Conservation (phyloP, 2,329 filamentous ascomycete species). For the Pseudocercospora musae region DNA sequence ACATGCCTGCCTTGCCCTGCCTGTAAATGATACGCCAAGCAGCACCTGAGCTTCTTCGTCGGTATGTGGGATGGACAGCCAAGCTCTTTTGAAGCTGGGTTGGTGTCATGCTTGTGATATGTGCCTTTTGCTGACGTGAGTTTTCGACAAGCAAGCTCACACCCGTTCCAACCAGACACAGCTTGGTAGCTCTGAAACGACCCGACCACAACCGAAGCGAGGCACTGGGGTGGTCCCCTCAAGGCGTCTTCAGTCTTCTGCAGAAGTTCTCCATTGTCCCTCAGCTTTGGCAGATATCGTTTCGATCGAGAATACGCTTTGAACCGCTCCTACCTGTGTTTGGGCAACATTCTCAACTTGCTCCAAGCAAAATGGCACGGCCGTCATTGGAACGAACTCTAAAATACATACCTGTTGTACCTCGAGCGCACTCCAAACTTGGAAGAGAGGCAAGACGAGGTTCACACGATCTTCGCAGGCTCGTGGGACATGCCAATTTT, state of each 20-base stretch:
- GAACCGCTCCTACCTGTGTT: neutral
- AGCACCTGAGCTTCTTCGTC: neutral
- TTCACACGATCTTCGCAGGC: neutral
- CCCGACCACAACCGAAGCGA: neutral
- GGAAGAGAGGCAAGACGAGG: conserved; percentile 2
- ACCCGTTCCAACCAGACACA: neutral
- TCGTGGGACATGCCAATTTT: neutral
- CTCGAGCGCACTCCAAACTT: neutral
- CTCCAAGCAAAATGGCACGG: neutral
- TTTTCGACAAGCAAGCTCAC: neutral
- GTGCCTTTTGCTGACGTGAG: neutral
- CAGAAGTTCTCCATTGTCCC: neutral
- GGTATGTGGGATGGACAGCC: neutral
- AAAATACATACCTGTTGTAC: conserved; percentile 3
- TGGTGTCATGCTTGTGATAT: neutral
- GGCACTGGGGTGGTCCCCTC: neutral
- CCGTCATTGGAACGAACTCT: neutral
- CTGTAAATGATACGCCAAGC: neutral
- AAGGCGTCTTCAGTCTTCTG: no score
- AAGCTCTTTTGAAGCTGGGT: neutral
- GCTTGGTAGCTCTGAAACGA: neutral
- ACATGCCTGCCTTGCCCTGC: neutral
- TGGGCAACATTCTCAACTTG: neutral
- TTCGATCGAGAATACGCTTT: neutral
- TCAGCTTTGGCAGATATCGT: neutral